A percentile compares a stretch with the other conserved stretches of the same genome.
Evolutionary conservation across 192 early-diverging fungal species (phyloP).

Genomic region (Gamsiella multidivaricata): DNA sequence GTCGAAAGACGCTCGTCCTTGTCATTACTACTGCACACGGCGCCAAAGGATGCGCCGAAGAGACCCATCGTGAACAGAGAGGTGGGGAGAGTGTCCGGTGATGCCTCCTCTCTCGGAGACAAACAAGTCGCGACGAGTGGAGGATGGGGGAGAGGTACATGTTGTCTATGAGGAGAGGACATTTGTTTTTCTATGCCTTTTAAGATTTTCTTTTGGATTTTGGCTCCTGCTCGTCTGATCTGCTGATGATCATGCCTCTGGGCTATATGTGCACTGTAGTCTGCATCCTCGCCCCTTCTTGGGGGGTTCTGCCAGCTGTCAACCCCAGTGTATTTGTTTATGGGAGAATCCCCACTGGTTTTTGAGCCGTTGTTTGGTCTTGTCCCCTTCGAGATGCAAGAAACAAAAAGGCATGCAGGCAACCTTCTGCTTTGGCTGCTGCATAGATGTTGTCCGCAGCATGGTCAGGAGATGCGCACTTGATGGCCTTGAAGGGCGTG

Average conservation of each 20-base stretch:
- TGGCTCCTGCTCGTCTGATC: conserved; percentile 10
- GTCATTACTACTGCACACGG: too few species aligned
- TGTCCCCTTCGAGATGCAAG: neutral
- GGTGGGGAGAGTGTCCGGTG: neutral
- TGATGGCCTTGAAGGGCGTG: neutral
- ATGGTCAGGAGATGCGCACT: too few species aligned
- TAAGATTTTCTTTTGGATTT: neutral
- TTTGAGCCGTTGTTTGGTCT: neutral
- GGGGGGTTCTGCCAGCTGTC: too few species aligned
- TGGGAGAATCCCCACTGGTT: neutral
- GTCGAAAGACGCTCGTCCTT: too few species aligned
- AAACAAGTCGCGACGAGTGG: neutral
- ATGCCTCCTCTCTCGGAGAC: neutral
- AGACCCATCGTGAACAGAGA: neutral
- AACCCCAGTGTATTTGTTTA: too few species aligned
- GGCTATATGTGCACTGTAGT: neutral
- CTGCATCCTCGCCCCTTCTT: neutral
- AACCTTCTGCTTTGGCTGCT: too few species aligned
- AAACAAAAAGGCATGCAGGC: neutral
- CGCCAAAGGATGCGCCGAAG: too few species aligned
- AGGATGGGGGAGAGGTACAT: neutral
- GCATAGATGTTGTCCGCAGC: too few species aligned
- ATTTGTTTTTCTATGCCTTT: neutral
- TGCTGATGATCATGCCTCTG: neutral
- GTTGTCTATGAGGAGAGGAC: neutral